Conservation (phyloP, 257 asterid genomes). For the Solanum pinnatisectum region DNA sequence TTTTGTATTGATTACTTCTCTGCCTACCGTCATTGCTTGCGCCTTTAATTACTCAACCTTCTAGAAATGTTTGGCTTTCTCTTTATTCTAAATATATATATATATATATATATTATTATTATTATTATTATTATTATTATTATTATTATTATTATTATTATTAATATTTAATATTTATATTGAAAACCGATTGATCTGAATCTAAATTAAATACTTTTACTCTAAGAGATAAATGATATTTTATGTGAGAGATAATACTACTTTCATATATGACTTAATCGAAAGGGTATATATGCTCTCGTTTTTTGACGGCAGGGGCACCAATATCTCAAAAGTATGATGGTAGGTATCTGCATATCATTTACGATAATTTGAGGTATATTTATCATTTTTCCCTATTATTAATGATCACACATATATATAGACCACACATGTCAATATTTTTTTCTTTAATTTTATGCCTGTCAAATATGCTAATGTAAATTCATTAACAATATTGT, state of each 20-base stretch:
- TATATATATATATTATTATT: no score
- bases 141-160: neutral
- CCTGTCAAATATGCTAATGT: neutral
- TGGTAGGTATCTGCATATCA: fast-evolving
- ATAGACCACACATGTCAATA: no score
- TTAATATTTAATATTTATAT: no score
- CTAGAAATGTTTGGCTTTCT: neutral
- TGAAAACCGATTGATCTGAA: neutral
- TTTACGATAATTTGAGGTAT: no score
- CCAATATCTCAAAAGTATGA: no score
- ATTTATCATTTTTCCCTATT: neutral
- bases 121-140: neutral
- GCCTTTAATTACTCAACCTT: neutral
- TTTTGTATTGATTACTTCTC: neutral
- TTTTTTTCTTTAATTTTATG: neutral
- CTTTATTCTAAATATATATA: neutral
- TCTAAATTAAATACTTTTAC: neutral
- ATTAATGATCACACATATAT: neutral
- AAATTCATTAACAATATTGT: neutral
- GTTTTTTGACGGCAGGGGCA: no score
- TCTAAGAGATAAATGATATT: neutral
- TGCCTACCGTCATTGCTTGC: neutral
- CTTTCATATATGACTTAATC: neutral
- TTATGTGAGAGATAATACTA: neutral
- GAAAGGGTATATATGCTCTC: neutral